Evolutionary conservation across 83 land plant species (phyloP), one percentile per base, ranked within the genome.

Genomic region (Picea abies): DNA sequence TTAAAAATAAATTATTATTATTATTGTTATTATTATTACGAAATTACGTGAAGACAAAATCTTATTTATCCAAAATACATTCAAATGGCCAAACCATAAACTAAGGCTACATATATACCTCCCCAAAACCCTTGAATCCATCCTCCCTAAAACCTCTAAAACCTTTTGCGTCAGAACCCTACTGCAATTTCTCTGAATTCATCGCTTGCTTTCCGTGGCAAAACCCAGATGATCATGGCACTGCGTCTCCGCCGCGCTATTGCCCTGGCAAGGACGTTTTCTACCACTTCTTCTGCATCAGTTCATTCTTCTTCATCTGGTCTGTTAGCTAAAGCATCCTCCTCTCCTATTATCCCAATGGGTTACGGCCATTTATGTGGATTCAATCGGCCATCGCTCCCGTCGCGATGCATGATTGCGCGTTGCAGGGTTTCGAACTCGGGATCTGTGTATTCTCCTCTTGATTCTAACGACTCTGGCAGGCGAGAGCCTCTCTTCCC

Each of bases 401-500:
- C 73, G 10, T 70, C 73, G 20, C 73, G 47, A 70, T 70, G 73
- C n/a, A 70, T 20, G n/a, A 41, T 70, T 70, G 39, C 73, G 17
- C 73, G 47, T 22, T 70, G 73, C 7, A 37, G 73, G n/a, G 73
- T 70, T 17, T 70, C 73, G 22, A 70, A 70, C 20, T 37, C 73
- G 3, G 73, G 73, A 35, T 37, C 73, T 0, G 47, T 70, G 73
- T 70, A 70, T 70, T 70, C 73, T 70, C 73, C 73, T 16, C 22
- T 70, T 1, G 73, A 70, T 10, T 70, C 73, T 35, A 70, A 70
- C 26, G 39, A 37, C 39, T 70, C 73, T 37, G 47, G 73, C 19
- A 19, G 39, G 47, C 47, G 73, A 70, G 56, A 52, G 56, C 56
- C 56, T 22, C 83, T 90, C 3, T 87, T 90, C 78, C 87, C 84